Percentiles rank a stretch among this genome's conserved stretches.
Evolutionary conservation across 2,329 filamentous ascomycete genomes (phyloP).

Genomic region (Aspergillus neoniger): DNA sequence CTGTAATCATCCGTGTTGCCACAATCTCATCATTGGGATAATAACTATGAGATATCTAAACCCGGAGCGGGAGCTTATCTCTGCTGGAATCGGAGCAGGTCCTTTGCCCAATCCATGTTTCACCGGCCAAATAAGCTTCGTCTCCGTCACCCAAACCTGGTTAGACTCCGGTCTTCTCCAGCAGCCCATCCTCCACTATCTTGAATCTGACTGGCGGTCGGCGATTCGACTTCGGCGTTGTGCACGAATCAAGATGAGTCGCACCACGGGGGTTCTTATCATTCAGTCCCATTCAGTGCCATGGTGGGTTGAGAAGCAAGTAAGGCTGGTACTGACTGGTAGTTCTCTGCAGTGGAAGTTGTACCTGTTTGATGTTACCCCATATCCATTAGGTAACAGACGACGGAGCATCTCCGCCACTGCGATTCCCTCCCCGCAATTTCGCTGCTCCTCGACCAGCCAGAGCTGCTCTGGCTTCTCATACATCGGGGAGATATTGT

Average conservation of each 20-base stretch:
- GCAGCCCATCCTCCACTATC: not conserved
- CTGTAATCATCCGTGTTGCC: not conserved
- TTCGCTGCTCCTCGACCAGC: not conserved
- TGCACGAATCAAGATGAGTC: slow-evolving; percentile 4
- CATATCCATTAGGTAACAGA: slow-evolving; percentile 30
- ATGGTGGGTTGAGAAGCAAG: not conserved
- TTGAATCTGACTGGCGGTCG: slow-evolving; percentile 12
- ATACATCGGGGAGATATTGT: not conserved
- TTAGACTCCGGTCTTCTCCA: not conserved
- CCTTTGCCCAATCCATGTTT: not conserved
- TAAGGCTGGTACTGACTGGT: not conserved
- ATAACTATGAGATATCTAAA: not conserved
- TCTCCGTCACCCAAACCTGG: slow-evolving; percentile 3
- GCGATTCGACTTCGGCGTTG: slow-evolving; percentile 11
- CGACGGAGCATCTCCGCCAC: slow-evolving; percentile 8
- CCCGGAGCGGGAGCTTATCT: not conserved
- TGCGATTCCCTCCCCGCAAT: slow-evolving; percentile 5
- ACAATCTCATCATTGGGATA: not conserved
- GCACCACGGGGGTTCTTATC: not conserved
- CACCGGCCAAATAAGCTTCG: slow-evolving; percentile 6
- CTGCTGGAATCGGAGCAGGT: no score
- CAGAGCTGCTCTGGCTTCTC: not conserved
- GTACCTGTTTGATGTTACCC: slow-evolving; percentile 16
- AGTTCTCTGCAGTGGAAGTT: not conserved
- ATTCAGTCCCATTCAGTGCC: no score